Evolutionary conservation across 2,329 filamentous ascomycete genomes (phyloP), one percentile per base, ranked within the genome.

Genomic region (Nannizzia gypsea): DNA sequence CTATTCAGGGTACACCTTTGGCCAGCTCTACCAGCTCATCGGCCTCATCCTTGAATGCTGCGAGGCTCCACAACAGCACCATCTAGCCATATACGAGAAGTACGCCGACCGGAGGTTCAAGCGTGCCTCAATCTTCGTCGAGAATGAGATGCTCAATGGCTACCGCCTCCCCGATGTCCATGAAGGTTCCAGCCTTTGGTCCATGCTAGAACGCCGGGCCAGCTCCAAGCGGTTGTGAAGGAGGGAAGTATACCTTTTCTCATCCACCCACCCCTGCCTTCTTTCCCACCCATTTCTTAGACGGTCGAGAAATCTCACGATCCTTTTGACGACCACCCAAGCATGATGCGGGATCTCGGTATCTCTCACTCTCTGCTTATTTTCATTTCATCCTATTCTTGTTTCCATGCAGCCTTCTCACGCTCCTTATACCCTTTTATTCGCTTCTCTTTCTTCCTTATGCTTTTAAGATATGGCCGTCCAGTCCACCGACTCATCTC

Each of bases 1-100:
- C 75, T 97, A 95, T 76, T 95, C 92, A 38, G 89, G 89, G 59
- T 97, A 99, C 76, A 96, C 91, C 1, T 90, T 88, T 76, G 76
- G 78, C 52, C 93, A 99, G 73, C 79, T 99, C 60, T 85, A 85
- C 68, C 85, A 87, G 1, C 77, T 96, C 40, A 81, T 96, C 54
- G 78, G 80, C 13, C 85, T 89, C 72, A 85, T 99, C 64, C 77
- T 95, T 56, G 90, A 96, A 66, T 97, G 92, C 77, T 96, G 90
- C 74, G 85, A 89, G 62, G 81, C 85, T 60, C 88, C 90, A 5
- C 80, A 81, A 64, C 85, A 86, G 68, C 93, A 99, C 70, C 93
- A 99, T 71, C 76, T 79, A 28, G 89, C 90, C 6, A 87, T 99
- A 46, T 96, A 83, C 70, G 89, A 96, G 60, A 99, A 99, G 75